phyloP scores from a whole-genome alignment of 768 basidiomycete species.

The Suillus sp. region DNA sequence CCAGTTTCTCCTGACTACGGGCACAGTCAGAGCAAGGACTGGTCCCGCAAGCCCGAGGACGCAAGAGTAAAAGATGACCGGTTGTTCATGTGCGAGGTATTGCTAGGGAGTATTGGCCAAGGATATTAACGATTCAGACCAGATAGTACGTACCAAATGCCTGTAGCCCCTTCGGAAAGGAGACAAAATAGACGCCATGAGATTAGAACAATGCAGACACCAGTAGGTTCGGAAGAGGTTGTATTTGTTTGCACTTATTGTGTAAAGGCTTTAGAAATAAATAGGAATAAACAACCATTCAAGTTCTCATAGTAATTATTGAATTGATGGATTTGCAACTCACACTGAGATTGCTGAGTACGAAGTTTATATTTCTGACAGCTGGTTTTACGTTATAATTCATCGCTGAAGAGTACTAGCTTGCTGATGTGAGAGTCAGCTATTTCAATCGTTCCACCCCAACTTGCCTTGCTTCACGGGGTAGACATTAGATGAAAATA shows the following conservation, averaged over 20 bases:
- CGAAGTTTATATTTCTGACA: not conserved
- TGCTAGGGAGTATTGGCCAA: conserved; percentile 50
- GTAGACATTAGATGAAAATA: not conserved
- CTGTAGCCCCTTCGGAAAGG: conserved; percentile 33
- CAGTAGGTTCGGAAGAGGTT: conserved; percentile 7
- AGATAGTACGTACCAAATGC: conserved; percentile 28
- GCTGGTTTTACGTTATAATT: not conserved
- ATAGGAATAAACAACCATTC: not conserved
- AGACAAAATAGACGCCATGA: conserved; percentile 33
- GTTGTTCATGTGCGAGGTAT: conserved; percentile 88
- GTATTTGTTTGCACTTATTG: not conserved
- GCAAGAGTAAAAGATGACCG: conserved; percentile 88
- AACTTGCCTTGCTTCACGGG: not conserved
- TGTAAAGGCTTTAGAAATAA: conserved; percentile 8
- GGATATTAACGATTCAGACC: not conserved
- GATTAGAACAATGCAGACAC: conserved; percentile 2
- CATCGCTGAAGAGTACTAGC: not conserved
- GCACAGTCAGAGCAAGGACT: conserved; percentile 67
- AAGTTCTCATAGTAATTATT: not conserved
- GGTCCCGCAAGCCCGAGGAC: conserved; percentile 77
- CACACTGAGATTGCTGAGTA: not conserved
- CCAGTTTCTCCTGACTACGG: conserved; percentile 72
- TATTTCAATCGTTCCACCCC: not conserved
- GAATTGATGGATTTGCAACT: not conserved
- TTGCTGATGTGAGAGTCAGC: not conserved